Conservation (phyloP, 192 early-diverging fungal genomes). For the Backusella liffmaniae region DNA sequence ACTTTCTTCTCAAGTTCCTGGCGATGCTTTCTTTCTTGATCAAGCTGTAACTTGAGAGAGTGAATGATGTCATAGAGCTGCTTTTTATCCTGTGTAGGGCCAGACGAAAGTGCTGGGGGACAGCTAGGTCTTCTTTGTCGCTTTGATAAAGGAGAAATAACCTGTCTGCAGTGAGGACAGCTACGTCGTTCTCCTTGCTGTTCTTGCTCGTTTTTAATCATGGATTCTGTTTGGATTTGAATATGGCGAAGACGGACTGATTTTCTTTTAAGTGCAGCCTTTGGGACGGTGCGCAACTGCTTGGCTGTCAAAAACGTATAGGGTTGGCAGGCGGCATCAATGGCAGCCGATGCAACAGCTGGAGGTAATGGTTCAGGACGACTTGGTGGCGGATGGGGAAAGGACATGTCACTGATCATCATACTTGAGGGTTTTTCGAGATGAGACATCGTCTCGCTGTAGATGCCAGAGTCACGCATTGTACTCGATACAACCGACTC, state of each 20-base stretch:
- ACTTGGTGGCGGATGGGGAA: not conserved
- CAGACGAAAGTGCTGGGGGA: conserved; percentile 15
- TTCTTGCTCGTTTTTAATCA: not conserved
- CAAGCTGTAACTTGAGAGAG: conserved; percentile 22
- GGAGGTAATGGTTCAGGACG: not conserved
- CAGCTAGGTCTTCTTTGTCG: conserved; percentile 8
- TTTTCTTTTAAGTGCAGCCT: conserved; percentile 17
- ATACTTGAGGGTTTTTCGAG: not conserved
- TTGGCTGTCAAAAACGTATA: not conserved
- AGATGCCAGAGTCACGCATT: conserved; percentile 9
- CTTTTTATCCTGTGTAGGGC: not conserved
- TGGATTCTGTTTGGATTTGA: conserved; percentile 22
- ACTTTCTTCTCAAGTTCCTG: conserved; percentile 35
- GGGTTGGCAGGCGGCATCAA: not conserved
- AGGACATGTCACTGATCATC: not conserved
- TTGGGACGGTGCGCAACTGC: not conserved
- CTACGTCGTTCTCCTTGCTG: not conserved
- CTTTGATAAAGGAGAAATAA: not conserved
- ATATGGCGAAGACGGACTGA: conserved; percentile 22
- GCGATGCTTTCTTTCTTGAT: conserved; percentile 29
- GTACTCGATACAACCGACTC: not conserved
- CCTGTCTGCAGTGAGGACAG: conserved; percentile 19
- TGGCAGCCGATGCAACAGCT: not conserved
- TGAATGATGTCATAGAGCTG: conserved; percentile 18
- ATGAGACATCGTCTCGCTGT: conserved; percentile 7